phyloP scores from a whole-genome alignment of 768 basidiomycete species.

The Boletus rubroflammeus region DNA sequence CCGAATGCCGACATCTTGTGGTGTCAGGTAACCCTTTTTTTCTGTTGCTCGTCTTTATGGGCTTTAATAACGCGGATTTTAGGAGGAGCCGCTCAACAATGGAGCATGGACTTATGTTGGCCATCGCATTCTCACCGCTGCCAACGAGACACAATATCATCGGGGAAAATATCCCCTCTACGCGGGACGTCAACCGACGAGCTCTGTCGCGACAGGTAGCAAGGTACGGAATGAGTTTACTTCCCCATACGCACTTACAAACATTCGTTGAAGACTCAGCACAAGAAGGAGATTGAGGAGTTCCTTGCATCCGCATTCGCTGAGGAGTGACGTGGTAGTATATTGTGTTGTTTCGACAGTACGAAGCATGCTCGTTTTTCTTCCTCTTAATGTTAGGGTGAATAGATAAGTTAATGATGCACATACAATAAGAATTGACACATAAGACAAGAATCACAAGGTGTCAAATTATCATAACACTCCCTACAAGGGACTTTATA shows the following conservation, averaged over 20 bases:
- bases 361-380: neutral
- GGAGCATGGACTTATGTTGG: slow-evolving; percentile 97
- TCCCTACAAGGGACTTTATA: neutral
- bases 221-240: slow-evolving; percentile 50
- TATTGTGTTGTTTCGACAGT: neutral
- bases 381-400: neutral
- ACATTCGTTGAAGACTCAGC: slow-evolving; percentile 49
- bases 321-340: slow-evolving; percentile 14
- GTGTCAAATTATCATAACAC: neutral
- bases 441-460: neutral
- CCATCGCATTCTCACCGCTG: slow-evolving; percentile 91
- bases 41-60: neutral
- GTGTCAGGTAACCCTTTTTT: slow-evolving; percentile 60
- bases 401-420: slow-evolving; percentile 9
- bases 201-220: slow-evolving; percentile 90
- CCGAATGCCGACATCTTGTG: slow-evolving; percentile 92
- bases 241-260: neutral
- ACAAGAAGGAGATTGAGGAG: slow-evolving; percentile 87
- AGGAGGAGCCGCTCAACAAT: slow-evolving; percentile 96
- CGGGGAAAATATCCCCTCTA: slow-evolving; percentile 87
- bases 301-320: slow-evolving; percentile 65
- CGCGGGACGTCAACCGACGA: slow-evolving; percentile 88
- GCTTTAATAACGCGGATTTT: slow-evolving; percentile 9
- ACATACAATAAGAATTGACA: neutral
- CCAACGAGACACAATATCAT: slow-evolving; percentile 86